Percentiles rank a stretch among this genome's conserved stretches.
Evolutionary conservation across 2,329 filamentous ascomycete genomes (phyloP).

Genomic region (Neocatenulostroma microsporum): DNA sequence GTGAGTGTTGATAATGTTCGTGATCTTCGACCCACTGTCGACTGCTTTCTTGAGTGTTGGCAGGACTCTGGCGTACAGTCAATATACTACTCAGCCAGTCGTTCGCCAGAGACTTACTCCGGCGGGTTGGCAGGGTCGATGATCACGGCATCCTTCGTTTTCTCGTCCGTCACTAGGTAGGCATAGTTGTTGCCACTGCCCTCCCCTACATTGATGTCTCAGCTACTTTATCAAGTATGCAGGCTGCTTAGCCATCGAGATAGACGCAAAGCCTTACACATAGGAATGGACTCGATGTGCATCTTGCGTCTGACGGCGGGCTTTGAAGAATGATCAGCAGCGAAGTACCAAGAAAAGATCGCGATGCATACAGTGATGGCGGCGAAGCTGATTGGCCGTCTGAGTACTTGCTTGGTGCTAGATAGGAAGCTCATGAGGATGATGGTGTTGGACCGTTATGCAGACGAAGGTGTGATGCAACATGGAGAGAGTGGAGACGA

Average conservation of each 20-base stretch:
- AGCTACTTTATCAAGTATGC: slow-evolving; percentile 2
- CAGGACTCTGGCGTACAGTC: slow-evolving; percentile 42
- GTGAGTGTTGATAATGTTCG: slow-evolving; percentile 90
- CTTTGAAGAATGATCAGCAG: slow-evolving; percentile 19
- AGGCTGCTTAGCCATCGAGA: slow-evolving; percentile 1
- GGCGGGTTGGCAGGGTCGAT: slow-evolving; percentile 73
- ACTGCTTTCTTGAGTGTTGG: slow-evolving; percentile 66
- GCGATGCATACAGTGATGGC: slow-evolving; percentile 20
- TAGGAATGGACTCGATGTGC: slow-evolving; percentile 82
- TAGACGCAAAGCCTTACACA: slow-evolving; percentile 56
- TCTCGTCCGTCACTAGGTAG: slow-evolving; percentile 51
- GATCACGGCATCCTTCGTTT: slow-evolving; percentile 49
- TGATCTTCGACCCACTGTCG: slow-evolving; percentile 67
- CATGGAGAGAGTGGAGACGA: too few relatives aligned
- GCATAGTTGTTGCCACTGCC: slow-evolving; percentile 76
- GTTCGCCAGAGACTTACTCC: slow-evolving; percentile 50
- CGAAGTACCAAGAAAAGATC: slow-evolving; percentile 10
- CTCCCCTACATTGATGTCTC: slow-evolving; percentile 50
- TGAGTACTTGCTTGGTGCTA: slow-evolving; percentile 10
- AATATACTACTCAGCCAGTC: slow-evolving; percentile 1
- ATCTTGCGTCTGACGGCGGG: slow-evolving; percentile 40
- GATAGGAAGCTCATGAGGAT: slow-evolving; percentile 15
- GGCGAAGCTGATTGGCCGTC: slow-evolving; percentile 12
- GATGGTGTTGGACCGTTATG: too few relatives aligned
- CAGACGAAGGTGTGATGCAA: too few relatives aligned